A percentile compares a stretch with the other conserved stretches of the same genome.
Conservation (phyloP, 129 eudicot genomes). For the Escallonia rubra region DNA sequence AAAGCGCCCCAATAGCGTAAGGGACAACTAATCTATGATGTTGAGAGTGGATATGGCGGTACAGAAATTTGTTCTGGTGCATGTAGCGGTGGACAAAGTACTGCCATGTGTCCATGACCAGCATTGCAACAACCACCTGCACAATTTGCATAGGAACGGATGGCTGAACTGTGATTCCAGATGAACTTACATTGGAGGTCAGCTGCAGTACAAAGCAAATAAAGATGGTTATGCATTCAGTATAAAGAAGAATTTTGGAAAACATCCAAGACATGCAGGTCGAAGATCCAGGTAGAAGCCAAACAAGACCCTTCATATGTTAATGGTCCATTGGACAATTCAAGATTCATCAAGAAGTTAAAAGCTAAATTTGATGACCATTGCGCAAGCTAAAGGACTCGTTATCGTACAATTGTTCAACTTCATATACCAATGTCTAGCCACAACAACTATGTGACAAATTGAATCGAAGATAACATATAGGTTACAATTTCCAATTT, state of each 20-base stretch:
- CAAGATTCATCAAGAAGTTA: too few species aligned
- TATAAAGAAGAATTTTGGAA: not conserved
- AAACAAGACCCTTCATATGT: too few species aligned
- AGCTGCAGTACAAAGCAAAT: conserved; percentile 23
- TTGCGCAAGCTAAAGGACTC: too few species aligned
- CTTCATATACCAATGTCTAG: too few species aligned
- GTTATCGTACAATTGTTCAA: too few species aligned
- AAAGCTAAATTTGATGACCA: too few species aligned
- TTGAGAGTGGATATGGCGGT: conserved; percentile 77
- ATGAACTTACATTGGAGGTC: conserved; percentile 41
- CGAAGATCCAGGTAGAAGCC: not conserved
- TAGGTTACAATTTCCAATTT: too few species aligned
- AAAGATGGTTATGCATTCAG: not conserved
- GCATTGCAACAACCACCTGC: conserved; percentile 58
- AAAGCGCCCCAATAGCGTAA: conserved; percentile 74
- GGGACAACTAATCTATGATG: conserved; percentile 75
- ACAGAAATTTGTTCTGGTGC: conserved; percentile 79
- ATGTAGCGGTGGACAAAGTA: conserved; percentile 83
- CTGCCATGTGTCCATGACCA: conserved; percentile 84
- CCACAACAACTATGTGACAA: too few species aligned
- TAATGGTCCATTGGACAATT: too few species aligned
- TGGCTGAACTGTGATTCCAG: conserved; percentile 39
- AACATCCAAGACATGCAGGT: not conserved
- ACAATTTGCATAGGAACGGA: conserved; percentile 34
- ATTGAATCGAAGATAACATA: too few species aligned